Base-by-base conservation (phyloP, 225 moss, liverwort and hornwort genomes). In the Rhytidiadelphus loreus region DNA sequence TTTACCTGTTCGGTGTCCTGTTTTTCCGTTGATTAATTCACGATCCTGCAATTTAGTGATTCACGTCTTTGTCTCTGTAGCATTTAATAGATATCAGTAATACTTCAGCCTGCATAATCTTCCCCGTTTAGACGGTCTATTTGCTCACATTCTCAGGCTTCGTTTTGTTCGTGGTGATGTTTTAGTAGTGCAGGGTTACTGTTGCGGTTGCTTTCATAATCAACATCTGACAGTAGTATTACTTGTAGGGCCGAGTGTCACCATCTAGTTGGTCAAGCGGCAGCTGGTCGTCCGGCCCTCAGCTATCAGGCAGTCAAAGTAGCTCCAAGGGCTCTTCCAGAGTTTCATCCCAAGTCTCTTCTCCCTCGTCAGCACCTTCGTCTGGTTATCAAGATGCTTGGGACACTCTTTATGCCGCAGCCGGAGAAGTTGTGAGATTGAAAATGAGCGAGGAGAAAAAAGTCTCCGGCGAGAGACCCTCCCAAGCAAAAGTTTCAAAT, bases 31-130 rank as follows among this genome's bases (percentile, higher is more conserved):
- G 6, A 43, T 9, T 4, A 9, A 13, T 35, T 14, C 9, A 1
- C 1, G 6, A 24, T 23, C 77, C 2, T 53, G 5, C 22, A 14
- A 24, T 35, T 53, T 23, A 5, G 14, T 13, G 13, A 76, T 52
- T 14, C 12, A 3, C 35, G 5, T 35, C 5, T 35, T 52, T 23
- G 76, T 76, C 33, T 53, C 14, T 14, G 5, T 2, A 22, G 35
- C 5, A 3, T 6, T 8, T 21, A 3, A 2, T 50, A 22, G 13
- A 3, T 13, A 5, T 13, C 14, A 14, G 2, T 9, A 9, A 5
- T 6, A 35, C 5, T 14, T 5, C 14, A 23, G 35, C 8, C 23
- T 53, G 53, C 9, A 0, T 1, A 37, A 24, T 23, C 13, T 35
- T 23, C 9, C 5, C 5, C 14, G 14, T 6, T 8, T 2, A 35